Evolutionary conservation across 2,329 filamentous ascomycete species (phyloP).

Genomic region (Arachnopeziza araneosa): DNA sequence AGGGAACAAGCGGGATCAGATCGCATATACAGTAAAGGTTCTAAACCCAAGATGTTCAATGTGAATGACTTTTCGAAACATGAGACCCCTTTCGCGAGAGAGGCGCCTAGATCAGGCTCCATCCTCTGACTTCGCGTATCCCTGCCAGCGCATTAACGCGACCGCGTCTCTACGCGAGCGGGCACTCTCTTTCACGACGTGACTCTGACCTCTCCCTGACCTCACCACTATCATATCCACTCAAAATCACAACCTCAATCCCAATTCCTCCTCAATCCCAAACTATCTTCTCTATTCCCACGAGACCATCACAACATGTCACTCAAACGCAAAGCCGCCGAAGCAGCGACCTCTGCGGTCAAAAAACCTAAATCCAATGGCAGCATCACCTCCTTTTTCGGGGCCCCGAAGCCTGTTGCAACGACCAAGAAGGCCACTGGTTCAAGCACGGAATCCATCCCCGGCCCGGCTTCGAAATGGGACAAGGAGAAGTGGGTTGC

Average conservation of each 20-base stretch:
- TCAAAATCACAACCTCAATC: not conserved
- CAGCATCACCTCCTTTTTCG: constrained; percentile 88
- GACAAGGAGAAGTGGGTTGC: constrained; percentile 89
- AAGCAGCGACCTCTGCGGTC: constrained; percentile 40
- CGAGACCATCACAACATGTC: constrained; percentile 27
- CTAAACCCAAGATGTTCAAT: no score
- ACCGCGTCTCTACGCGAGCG: constrained; percentile 1
- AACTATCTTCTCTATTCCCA: not conserved
- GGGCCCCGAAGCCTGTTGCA: constrained; percentile 42
- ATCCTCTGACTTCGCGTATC: constrained; percentile 21
- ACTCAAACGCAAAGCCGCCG: constrained; percentile 62
- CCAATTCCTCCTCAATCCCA: not conserved
- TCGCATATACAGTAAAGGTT: no score
- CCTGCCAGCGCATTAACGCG: constrained; percentile 15
- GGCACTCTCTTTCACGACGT: not conserved
- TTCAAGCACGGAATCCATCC: not conserved
- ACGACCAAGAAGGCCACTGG: constrained; percentile 37
- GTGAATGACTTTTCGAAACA: no score
- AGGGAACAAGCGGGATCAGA: no score
- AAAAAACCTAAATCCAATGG: constrained; percentile 72
- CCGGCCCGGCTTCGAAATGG: constrained; percentile 49
- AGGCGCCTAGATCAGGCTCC: constrained; percentile 5
- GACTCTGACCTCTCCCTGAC: constrained; percentile 2
- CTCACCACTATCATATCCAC: not conserved
- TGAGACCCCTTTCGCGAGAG: no score